Percentiles rank a stretch among this genome's conserved stretches.
Conservation (phyloP, 192 early-diverging fungal genomes). For the Coemansia sp. region DNA sequence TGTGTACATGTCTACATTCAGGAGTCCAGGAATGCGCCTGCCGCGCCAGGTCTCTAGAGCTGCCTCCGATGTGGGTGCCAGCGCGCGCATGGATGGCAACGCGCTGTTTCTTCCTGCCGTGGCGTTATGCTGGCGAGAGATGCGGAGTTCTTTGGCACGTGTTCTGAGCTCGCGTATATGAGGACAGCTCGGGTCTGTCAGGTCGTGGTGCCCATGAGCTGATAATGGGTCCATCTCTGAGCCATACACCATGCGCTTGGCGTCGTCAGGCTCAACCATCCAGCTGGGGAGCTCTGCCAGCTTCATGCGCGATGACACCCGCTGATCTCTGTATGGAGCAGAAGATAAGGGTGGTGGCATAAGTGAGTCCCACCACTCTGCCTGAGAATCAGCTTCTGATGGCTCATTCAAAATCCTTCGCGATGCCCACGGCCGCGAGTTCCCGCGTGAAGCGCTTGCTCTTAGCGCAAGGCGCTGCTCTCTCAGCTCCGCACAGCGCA, state of each 20-base stretch:
- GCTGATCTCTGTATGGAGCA: constrained; percentile 12
- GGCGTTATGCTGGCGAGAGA: constrained; percentile 32
- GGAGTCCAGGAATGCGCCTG: constrained; percentile 36
- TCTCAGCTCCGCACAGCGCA: constrained; percentile 38
- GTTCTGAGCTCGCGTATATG: constrained; percentile 40
- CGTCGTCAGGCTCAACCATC: constrained; percentile 28
- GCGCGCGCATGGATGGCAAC: constrained; percentile 4
- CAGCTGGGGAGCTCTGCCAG: constrained; percentile 36
- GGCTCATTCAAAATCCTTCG: constrained; percentile 29
- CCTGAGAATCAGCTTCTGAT: constrained; percentile 14
- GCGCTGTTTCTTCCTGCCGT: constrained; percentile 18
- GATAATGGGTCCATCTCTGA: constrained; percentile 5
- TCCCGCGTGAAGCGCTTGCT: constrained; percentile 18
- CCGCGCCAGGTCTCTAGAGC: constrained; percentile 43
- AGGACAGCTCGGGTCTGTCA: constrained; percentile 28
- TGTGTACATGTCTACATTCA: constrained; percentile 23
- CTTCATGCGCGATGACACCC: constrained; percentile 15
- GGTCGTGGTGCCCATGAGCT: background rate
- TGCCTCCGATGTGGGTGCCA: constrained; percentile 6
- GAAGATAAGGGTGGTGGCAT: constrained; percentile 35
- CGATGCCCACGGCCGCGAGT: constrained; percentile 20
- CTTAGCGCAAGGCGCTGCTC: constrained; percentile 31
- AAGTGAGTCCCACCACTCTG: constrained; percentile 49
- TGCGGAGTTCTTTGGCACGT: constrained; percentile 38
- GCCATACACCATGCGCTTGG: constrained; percentile 41